Evolutionary conservation across 139 green algal genomes (phyloP).

Genomic region (Diplosphaera chodatii): DNA sequence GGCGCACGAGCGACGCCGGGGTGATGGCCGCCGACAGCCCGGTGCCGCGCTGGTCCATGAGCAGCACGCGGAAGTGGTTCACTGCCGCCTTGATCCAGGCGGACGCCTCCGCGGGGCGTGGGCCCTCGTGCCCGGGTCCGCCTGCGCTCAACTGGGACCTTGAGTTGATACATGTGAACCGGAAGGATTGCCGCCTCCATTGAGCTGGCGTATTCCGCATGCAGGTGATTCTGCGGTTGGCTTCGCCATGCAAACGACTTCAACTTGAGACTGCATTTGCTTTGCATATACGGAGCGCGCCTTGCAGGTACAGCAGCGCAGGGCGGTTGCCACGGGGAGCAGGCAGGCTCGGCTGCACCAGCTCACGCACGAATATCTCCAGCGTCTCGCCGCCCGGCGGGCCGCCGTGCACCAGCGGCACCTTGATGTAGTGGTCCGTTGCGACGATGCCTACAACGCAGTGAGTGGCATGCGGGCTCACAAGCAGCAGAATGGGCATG

Average conservation of each 20-base stretch:
- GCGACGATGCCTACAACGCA: slow-evolving; percentile 38
- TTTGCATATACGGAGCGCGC: slow-evolving; percentile 15
- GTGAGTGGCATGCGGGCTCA: too few species aligned
- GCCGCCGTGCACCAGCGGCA: slow-evolving; percentile 69
- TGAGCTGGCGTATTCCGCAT: too few species aligned
- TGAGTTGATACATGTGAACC: too few species aligned
- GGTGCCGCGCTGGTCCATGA: slow-evolving; percentile 86
- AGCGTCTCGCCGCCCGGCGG: slow-evolving; percentile 28
- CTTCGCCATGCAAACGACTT: too few species aligned
- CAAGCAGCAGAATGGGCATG: too few species aligned
- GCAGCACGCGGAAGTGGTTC: slow-evolving; percentile 66
- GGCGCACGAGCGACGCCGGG: slow-evolving; percentile 37
- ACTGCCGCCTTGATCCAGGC: slow-evolving; percentile 76
- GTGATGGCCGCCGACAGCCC: slow-evolving; percentile 63
- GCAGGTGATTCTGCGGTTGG: neutral
- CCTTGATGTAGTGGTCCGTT: slow-evolving; percentile 45
- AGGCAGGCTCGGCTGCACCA: slow-evolving; percentile 44
- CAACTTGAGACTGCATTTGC: neutral
- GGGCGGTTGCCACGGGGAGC: slow-evolving; percentile 19
- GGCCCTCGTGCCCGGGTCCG: slow-evolving; percentile 80
- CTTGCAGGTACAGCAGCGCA: slow-evolving; percentile 81
- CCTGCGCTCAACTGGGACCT: too few species aligned
- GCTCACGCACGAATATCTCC: slow-evolving; percentile 70
- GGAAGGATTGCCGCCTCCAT: too few species aligned
- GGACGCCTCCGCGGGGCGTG: slow-evolving; percentile 51